A percentile compares a stretch with the other conserved stretches of the same genome.
Conservation (phyloP, 2,329 filamentous ascomycete genomes). For the Fusarium annulatum region DNA sequence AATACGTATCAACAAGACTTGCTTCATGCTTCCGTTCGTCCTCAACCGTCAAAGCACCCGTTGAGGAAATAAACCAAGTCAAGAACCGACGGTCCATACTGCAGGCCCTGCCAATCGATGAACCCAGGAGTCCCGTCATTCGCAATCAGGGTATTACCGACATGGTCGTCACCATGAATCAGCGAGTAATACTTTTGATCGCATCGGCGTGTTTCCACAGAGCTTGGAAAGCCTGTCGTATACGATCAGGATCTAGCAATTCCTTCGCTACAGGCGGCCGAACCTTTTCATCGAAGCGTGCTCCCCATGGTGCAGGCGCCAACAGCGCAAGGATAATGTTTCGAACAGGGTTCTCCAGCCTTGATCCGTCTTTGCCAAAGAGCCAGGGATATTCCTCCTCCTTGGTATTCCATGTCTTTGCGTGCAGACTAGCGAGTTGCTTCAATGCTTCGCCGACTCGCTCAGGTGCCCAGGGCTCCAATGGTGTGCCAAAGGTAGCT, state of each 20-base stretch:
- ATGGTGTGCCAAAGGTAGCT: not conserved
- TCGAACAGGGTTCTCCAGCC: not conserved
- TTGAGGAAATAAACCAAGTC: not conserved
- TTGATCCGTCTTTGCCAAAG: not conserved
- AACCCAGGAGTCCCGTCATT: not conserved
- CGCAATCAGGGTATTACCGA: not conserved
- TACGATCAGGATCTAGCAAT: not conserved
- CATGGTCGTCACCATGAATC: slow-evolving; percentile 1
- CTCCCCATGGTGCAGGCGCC: not conserved
- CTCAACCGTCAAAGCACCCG: not conserved
- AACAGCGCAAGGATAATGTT: not conserved
- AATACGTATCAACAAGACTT: not conserved
- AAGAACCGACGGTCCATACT: not conserved
- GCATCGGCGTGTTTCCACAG: not conserved
- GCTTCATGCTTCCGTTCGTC: not conserved
- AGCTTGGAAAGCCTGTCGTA: not conserved
- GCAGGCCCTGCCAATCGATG: not conserved
- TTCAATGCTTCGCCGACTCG: not conserved
- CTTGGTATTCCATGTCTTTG: not conserved
- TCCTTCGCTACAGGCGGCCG: not conserved
- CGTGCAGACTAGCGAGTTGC: not conserved
- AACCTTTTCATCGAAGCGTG: not conserved
- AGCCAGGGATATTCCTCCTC: not conserved
- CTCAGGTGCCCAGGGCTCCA: not conserved
- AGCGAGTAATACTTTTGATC: not conserved